Base-by-base conservation (phyloP, 2,329 filamentous ascomycete genomes). In the Claviceps sp. region DNA sequence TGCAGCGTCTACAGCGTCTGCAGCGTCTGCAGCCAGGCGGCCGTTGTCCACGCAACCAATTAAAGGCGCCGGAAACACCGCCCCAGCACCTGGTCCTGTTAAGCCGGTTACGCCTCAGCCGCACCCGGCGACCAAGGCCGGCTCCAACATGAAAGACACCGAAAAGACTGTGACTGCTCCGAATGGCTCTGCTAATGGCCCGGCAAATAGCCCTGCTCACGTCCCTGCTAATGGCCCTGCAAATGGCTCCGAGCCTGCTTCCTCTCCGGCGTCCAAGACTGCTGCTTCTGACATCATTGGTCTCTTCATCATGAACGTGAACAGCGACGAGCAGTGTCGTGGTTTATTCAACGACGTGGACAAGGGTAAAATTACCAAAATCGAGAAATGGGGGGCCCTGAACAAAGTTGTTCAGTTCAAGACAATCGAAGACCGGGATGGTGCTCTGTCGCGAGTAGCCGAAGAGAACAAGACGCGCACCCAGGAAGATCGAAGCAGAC, bases 341-440 rank as follows among this genome's bases (percentile, higher is more conserved):
- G 83, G 87, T 37, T 75, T 95, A 23, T 91, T 98, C 64, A 75
- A 80, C 1, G 83, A 93, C 13, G 87, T 95, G 60, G 88, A 96
- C 63, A 83, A 81, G 63, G 65, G 78, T 36, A 96, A 94, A 71
- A 88, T 96, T 57, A 68, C 80, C 51, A 84, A 83, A 68, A 76
- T 91, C 49, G 83, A 88, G 62, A 90, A 88, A 69, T 86, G 82
- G 72, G 84, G 84, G 39, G 81, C 81, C 61, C 81, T 82, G 55
- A 88, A 88, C 72, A 90, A 85, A 70, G 87, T 95, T 48, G 88
- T 88, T 26, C 84, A 90, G 58, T 97, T 97, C 71, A 81, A 84
- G 64, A 86, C 77, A 2, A 64, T 74, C 3, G 85, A 94, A 58
- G 87, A 95, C 48, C 87, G 91, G 62, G 86, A 90, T 60, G 80